Evolutionary conservation across 306 rosid genomes (phyloP).

Genomic region (Macrotyloma uniflorum): DNA sequence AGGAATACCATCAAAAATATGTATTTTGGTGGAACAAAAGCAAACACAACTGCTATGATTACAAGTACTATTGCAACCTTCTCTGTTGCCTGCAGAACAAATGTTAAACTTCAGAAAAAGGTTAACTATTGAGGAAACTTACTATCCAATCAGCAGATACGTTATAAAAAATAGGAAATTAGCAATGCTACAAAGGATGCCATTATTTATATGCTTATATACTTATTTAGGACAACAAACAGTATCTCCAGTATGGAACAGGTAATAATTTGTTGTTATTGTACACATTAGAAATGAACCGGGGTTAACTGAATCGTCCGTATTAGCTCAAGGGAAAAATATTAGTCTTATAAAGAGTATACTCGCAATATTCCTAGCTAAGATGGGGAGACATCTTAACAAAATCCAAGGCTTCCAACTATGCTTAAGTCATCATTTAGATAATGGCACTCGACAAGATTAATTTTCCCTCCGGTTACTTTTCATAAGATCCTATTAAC

Average conservation of each 20-base stretch:
- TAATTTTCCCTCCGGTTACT: not conserved
- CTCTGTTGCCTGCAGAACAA: slow-evolving; percentile 75
- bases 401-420: not conserved
- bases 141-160: slow-evolving; percentile 3
- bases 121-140: not conserved
- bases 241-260: not conserved
- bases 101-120: not conserved
- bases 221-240: not conserved
- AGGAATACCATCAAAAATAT: slow-evolving; percentile 55
- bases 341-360: not conserved
- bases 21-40: slow-evolving; percentile 66
- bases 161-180: not conserved
- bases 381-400: not conserved
- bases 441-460: not conserved
- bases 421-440: not conserved
- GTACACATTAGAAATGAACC: not conserved
- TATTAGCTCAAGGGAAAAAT: not conserved
- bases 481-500: too few species aligned
- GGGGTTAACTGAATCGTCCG: not conserved
- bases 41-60: slow-evolving; percentile 63
- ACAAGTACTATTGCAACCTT: slow-evolving; percentile 63
- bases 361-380: not conserved
- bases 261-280: not conserved
- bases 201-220: not conserved
- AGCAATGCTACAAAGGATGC: not conserved